phyloP scores from a whole-genome alignment of 2,329 filamentous ascomycete genomes.

The Aspergillus pseudonomiae region DNA sequence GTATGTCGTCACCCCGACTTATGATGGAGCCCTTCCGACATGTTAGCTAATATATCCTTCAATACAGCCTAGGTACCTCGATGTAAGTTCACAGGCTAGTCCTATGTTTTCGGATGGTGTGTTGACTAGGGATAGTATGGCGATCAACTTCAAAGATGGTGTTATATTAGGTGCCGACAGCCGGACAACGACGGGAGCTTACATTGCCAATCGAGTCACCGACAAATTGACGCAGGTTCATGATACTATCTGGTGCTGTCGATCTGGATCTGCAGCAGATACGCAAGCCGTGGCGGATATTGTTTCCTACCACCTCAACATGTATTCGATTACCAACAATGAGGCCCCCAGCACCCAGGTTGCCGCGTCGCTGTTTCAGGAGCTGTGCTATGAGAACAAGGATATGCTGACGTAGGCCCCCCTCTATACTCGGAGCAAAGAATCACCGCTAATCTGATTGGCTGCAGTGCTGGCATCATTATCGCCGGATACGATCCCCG shows the following conservation, averaged over 20 bases:
- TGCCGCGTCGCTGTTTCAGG: constrained; percentile 93
- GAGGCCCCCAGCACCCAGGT: constrained; percentile 92
- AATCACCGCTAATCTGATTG: constrained; percentile 5
- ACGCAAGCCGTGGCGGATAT: constrained; percentile 98
- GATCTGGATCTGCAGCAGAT: constrained; percentile 94
- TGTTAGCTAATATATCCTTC: constrained; percentile 33
- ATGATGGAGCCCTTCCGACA: constrained; percentile 6
- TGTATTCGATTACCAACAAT: constrained; percentile 89
- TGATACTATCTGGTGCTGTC: constrained; percentile 99
- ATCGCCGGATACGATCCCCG: constrained; percentile 97
- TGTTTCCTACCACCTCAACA: constrained; percentile 91
- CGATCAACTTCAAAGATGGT: constrained; percentile 97
- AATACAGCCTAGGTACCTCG: constrained; percentile 83
- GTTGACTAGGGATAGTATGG: constrained; percentile 68
- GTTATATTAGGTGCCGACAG: constrained; percentile 97
- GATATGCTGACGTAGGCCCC: constrained; percentile 76
- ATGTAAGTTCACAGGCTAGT: constrained; percentile 66
- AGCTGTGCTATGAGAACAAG: constrained; percentile 98
- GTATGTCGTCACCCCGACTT: constrained; percentile 58
- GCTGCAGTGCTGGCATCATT: constrained; percentile 82
- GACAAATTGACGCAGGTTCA: constrained; percentile 98
- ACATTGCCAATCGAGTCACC: constrained; percentile 98
- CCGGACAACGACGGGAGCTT: constrained; percentile 93
- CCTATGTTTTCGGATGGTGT: constrained; percentile 25
- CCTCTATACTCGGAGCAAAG: not conserved